phyloP scores from a whole-genome alignment of 306 rosid genomes.

The Dryas octopetala region DNA sequence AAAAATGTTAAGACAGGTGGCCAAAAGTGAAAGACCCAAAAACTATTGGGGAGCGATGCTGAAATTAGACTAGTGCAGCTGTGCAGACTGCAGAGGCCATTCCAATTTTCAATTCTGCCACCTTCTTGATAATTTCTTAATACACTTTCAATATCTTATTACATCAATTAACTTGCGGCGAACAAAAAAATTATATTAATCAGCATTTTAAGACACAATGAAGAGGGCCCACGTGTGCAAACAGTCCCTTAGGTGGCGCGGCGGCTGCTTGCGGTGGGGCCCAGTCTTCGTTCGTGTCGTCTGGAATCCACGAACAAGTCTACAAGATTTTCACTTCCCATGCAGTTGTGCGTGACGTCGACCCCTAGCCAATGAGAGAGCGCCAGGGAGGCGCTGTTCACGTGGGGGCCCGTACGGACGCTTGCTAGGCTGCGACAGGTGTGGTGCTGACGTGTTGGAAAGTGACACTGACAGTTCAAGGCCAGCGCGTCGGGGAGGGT shows the following conservation, averaged over 20 bases:
- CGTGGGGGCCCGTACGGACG: slow-evolving; percentile 14
- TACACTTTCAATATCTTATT: no score
- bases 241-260: slow-evolving; percentile 6
- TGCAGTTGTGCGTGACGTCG: slow-evolving; percentile 17
- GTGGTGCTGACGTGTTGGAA: slow-evolving; percentile 24
- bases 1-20: not conserved
- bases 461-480: not conserved
- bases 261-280: slow-evolving; percentile 26
- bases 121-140: not conserved
- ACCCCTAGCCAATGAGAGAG: not conserved
- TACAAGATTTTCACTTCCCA: not conserved
- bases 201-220: not conserved
- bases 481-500: slow-evolving; percentile 19
- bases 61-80: not conserved
- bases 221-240: slow-evolving; percentile 22
- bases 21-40: not conserved
- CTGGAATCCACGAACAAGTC: slow-evolving; percentile 3
- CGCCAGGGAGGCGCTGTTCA: slow-evolving; percentile 11
- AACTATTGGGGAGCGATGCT: not conserved
- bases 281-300: slow-evolving; percentile 7
- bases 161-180: no score
- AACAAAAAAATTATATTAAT: not conserved
- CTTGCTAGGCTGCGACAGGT: not conserved
- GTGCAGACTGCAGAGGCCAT: no score
- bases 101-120: not conserved